Percentiles rank a stretch among this genome's conserved stretches.
Conservation (phyloP, 1,139 yeast species). For the Petasospora fabianii region DNA sequence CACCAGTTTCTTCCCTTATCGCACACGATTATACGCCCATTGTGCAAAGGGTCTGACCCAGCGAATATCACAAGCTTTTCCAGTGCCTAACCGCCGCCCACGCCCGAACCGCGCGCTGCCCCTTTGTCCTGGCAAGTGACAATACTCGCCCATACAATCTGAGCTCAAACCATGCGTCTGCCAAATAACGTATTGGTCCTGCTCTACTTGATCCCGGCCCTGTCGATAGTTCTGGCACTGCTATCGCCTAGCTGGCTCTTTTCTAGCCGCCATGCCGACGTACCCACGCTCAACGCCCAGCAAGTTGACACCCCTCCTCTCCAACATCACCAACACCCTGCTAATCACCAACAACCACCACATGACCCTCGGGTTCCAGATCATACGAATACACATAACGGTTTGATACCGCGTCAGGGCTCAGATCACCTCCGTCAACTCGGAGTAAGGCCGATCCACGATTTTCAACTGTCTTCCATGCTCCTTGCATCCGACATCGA, state of each 20-base stretch:
- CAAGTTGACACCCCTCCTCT: not conserved
- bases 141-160: not conserved
- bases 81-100: too few species aligned
- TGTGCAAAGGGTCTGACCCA: too few species aligned
- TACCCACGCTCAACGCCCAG: slow-evolving; percentile 4
- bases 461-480: slow-evolving; percentile 20
- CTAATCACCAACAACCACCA: not conserved
- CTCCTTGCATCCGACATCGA: slow-evolving; percentile 79
- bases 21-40: too few species aligned
- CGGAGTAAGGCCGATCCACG: slow-evolving; percentile 15
- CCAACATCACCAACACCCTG: slow-evolving; percentile 2
- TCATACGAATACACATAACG: slow-evolving; percentile 1
- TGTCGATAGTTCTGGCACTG: slow-evolving; percentile 13
- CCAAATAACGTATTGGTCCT: slow-evolving; percentile 1
- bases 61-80: too few species aligned
- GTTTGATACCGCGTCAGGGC: slow-evolving; percentile 6
- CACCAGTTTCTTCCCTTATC: too few species aligned
- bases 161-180: slow-evolving; percentile 3
- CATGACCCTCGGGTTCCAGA: too few species aligned
- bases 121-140: not conserved
- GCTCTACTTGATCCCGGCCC: slow-evolving; percentile 8
- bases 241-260: slow-evolving; percentile 15
- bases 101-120: not conserved
- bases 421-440: slow-evolving; percentile 4
- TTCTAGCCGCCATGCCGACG: not conserved